Base-by-base conservation (phyloP, 2,329 filamentous ascomycete genomes). In the Malbranchea cinnamomea region DNA sequence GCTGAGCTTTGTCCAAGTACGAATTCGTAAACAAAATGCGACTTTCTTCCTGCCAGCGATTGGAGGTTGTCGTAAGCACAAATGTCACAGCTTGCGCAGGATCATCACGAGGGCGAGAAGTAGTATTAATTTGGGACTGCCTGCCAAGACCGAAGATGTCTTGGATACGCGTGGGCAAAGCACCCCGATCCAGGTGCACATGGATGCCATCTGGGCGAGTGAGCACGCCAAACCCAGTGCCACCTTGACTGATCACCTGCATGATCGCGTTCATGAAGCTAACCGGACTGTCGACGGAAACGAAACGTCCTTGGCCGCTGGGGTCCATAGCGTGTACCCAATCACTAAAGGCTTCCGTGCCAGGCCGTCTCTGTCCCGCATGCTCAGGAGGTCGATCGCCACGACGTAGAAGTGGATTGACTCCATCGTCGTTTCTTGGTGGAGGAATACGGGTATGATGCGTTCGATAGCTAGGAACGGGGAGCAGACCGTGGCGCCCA, bases 11-110 rank as follows among this genome's bases (percentile, higher is more conserved):
- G 28, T 93, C 84, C 3, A 69, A 49, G 30, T 76, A 68, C 28
- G 59, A 64, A 13, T 63, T 56, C 15, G 80, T 79, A 52, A 89
- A 95, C 1, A 95, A 66, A 52, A 98, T 74, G 39, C 78, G 75
- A 6, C 84, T 77, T 52, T 95, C 91, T 47, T 94, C 83, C 47
- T 80, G 72, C 77, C 91, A 98, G 37, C 89, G 76, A 31, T 68
- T 66, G 32, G 68, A 62, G 1, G 89, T 95, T 6, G 71, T 65
- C 21, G 73, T 70, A 6, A 82, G 65, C 12, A 66, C 60, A 50
- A 95, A 95, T 2, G 73, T 62, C 15, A 85, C 75, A 8, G 82
- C 78, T 42, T 79, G 76, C n/a, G 71, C 63, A 19, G 60, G 60
- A 36, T 65, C 62, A 31, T 65, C 62, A 23, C 59, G 56, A 37